Base-by-base conservation (phyloP, 495 filamentous ascomycete species). In the Penicillium nucicola region DNA sequence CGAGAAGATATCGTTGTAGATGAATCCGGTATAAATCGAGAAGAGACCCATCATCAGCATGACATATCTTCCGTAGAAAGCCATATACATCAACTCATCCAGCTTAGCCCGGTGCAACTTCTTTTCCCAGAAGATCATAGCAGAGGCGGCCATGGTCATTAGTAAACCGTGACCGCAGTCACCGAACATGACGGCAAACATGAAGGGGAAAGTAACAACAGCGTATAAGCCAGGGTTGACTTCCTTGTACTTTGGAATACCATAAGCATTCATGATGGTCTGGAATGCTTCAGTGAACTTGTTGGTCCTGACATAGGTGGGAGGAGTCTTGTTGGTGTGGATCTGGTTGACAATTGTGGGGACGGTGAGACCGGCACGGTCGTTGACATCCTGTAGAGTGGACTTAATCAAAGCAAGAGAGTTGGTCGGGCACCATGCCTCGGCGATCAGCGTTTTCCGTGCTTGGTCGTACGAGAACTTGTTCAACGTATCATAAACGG, bases 181-280 rank as follows among this genome's bases (percentile, higher is more conserved):
- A 66, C 93, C 93, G 60, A 97, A 97, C 93, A 97, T 97, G 78
- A 97, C 92, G 22, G 95, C 95, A 66, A 99, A 99, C 35, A 97
- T 73, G 75, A 99, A 97, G 11, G 93, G 93, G 68, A 98, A 97
- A 13, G 95, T 99, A 56, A 97, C 83, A 50, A 97, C 90, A 18
- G 95, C 92, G 17, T 91, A 91, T 20, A 97, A 75, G 45, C 90
- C 93, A 50, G 93, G 95, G 73, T 99, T 99, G 72, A 93, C 89
- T 75, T 99, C 93, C 45, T 85, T 84, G 68, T 99, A 99, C 62
- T 95, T 97, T 13, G 92, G 86, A 23, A 92, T 95, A 59, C 93
- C 93, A 65, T 99, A 99, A 41, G 95, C 92, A 60, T 97, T 90
- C 69, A 99, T 90, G 58, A 99, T 99, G 18, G 95, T 99, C 67